Evolutionary conservation across 2,329 filamentous ascomycete genomes (phyloP), one percentile per base, ranked within the genome.

Genomic region (Monilinia laxa): DNA sequence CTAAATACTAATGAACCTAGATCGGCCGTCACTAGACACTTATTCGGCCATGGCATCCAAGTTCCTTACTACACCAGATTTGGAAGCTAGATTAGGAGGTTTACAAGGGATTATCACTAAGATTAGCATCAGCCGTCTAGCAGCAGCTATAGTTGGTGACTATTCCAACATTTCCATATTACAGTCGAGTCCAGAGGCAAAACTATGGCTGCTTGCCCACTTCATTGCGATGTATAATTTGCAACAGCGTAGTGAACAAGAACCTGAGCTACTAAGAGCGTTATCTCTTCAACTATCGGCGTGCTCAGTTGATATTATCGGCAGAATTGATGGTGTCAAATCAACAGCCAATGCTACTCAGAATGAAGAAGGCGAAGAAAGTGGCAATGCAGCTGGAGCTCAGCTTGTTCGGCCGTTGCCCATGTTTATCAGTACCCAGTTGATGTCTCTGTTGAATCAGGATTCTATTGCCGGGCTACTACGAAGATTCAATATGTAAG

Each of bases 401-500:
- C 57, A 49, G 9, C 28, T 35, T 51, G 28, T 38, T 20, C 45
- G 16, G 10, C 35, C 23, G 7, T 72, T 87, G 20, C 78, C 83
- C 69, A 72, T 81, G 0, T 90, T 92, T 73, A 78, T 96, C 16
- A 83, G 84, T 57, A 80, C 83, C 0, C 86, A 92, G 71, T 80
- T 97, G 2, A 78, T 84, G 20, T 90, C 88, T 12, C 80, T 97
- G 10, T 86, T 96, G 42, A 88, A 93, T 69, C 86, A 91, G 75
- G 84, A 88, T 54, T 91, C 90, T 51, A 90, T 97, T 64, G 86
- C 88, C 0, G 83, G 72, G 18, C 65, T 77, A 56, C 67, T 77
- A 28, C 68, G 68, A 14, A 76, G 73, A 57, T 76, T 77, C 64
- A 75, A 64, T 28, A 28, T 64, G 65, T 67, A 67, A 55, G 65